Conservation (phyloP, 345 rosid genomes). For the Bretschneidera sinensis region DNA sequence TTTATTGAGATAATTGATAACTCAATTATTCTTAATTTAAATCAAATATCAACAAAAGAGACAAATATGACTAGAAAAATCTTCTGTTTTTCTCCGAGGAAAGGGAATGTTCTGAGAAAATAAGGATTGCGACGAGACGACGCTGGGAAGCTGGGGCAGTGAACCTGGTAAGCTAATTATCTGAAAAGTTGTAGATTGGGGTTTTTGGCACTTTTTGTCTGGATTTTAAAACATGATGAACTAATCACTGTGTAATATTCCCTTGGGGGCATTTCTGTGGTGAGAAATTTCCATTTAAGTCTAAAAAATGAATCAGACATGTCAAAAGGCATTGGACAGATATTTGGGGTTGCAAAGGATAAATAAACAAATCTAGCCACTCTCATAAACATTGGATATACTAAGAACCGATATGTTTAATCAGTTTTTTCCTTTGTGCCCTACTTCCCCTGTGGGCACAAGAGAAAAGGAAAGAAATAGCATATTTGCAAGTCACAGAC, state of each 20-base stretch:
- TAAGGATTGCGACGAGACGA: constrained; percentile 55
- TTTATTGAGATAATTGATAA: not conserved
- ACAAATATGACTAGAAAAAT: not conserved
- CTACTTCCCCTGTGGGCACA: constrained; percentile 3
- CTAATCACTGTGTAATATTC: constrained; percentile 21
- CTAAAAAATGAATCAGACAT: too few relatives aligned
- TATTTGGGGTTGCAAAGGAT: too few relatives aligned
- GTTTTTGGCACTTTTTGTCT: constrained; percentile 8
- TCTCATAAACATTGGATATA: too few relatives aligned
- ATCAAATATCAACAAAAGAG: constrained; percentile 1
- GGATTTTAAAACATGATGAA: constrained; percentile 7
- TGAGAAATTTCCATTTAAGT: too few relatives aligned
- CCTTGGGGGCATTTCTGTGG: too few relatives aligned
- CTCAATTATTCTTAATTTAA: not conserved
- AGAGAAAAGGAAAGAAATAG: constrained; percentile 9
- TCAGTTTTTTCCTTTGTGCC: too few relatives aligned
- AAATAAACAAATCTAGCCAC: too few relatives aligned
- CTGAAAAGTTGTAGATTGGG: not conserved
- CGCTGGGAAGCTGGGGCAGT: constrained; percentile 25
- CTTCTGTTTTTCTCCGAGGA: constrained; percentile 5
- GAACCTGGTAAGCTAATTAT: too few relatives aligned
- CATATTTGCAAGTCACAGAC: constrained; percentile 8
- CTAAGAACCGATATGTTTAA: too few relatives aligned
- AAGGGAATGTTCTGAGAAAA: constrained; percentile 30
- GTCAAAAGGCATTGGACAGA: too few relatives aligned